Conservation (phyloP, 495 filamentous ascomycete genomes). For the Tuber calosporum region DNA sequence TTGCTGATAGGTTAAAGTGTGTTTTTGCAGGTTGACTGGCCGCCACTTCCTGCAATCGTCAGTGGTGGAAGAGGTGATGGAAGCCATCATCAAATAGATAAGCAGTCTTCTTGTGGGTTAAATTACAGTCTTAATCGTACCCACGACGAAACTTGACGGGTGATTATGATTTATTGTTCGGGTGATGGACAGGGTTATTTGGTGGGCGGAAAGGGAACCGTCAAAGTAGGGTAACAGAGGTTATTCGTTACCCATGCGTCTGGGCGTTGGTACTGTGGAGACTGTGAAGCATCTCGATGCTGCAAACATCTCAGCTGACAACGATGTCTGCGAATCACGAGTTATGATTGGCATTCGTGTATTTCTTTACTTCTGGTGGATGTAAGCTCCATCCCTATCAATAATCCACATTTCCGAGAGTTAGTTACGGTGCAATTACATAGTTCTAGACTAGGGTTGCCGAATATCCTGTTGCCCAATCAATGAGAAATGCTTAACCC, state of each 20-base stretch:
- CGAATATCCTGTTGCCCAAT: not conserved
- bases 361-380: not conserved
- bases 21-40: not conserved
- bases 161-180: too few relatives aligned
- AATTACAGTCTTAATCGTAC: not conserved
- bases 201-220: too few relatives aligned
- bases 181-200: too few relatives aligned
- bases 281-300: not conserved
- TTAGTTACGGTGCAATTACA: not conserved
- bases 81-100: not conserved
- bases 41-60: not conserved
- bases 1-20: not conserved
- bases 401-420: not conserved
- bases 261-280: too few relatives aligned
- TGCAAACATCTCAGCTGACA: conserved; percentile 3
- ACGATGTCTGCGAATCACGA: not conserved
- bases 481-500: not conserved
- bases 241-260: too few relatives aligned
- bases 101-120: not conserved
- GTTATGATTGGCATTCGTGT: not conserved
- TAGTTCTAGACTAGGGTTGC: not conserved
- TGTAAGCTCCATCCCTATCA: not conserved
- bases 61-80: not conserved
- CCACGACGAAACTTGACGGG: too few relatives aligned
- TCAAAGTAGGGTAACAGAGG: too few relatives aligned